These are phyloP conservation scores for Bryum argenteum DNA, from an alignment of 225 moss, liverwort and hornwort genomes.

Conservation along the genomic window DNA sequence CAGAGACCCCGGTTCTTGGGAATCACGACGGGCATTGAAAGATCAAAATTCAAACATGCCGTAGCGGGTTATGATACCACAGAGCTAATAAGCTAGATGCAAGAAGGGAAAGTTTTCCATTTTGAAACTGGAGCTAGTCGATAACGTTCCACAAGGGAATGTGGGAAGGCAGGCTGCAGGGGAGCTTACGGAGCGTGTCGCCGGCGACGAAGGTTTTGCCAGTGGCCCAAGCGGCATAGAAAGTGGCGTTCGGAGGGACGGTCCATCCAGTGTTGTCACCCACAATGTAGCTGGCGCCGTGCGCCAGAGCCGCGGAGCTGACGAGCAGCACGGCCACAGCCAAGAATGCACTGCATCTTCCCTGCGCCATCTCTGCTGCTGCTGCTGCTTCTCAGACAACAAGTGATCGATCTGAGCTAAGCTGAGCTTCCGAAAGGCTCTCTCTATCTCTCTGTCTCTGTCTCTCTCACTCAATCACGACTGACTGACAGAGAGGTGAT, in stretches of 20 bases:
- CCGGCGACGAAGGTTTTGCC: slow-evolving; percentile 5
- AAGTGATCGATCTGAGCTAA: neutral
- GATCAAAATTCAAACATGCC: neutral
- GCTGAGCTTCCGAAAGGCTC: too few species aligned
- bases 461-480: neutral
- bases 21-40: too few species aligned
- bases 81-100: neutral
- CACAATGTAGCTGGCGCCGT: neutral
- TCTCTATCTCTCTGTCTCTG: too few species aligned
- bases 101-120: neutral
- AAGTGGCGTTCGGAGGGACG: neutral
- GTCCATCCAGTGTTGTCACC: neutral
- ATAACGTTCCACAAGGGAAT: too few species aligned
- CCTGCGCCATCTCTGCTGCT: slow-evolving; percentile 37
- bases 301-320: slow-evolving; percentile 24
- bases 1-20: too few species aligned
- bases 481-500: slow-evolving; percentile 26
- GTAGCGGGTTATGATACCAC: neutral
- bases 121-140: neutral
- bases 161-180: neutral
- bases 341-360: slow-evolving; percentile 47
- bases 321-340: slow-evolving; percentile 22
- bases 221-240: slow-evolving; percentile 16
- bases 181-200: slow-evolving; percentile 17
- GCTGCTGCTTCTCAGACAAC: neutral